Evolutionary conservation across 371 early-diverging fungal species (phyloP), one percentile per base, ranked within the genome.

Genomic region (Syncephalastrum contaminatum): DNA sequence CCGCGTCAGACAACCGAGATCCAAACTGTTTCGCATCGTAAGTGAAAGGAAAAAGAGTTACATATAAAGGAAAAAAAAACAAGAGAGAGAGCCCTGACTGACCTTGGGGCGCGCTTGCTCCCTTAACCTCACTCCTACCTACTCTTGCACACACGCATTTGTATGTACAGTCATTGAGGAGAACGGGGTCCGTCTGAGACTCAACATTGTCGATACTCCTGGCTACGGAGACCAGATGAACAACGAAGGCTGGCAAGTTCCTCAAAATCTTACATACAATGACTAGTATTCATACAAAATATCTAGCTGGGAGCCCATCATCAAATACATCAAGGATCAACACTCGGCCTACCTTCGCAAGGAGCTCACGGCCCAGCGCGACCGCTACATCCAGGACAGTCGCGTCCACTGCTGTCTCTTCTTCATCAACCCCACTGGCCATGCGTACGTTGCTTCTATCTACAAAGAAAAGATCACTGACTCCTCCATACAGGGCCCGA

Each of bases 281-380:
- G 45, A 43, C 42, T 51, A 10, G 19, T n/a, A 18, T 15, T 43
- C 49, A 44, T 6, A 43, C 21, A 25, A 4, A 8, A 16, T 43
- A 5, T 45, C 36, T 72, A 87, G 88, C 76, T 93, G 92, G 92
- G 91, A 89, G 59, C 90, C 91, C 22, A 90, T 92, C 47, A 85
- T 92, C 72, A 90, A 90, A 64, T 94, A 95, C 69, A 92, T 96
- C 63, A 89, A 92, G 77, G 93, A 94, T 66, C 94, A 94, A 73
- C 93, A 93, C 72, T 88, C 90, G 20, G 85, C 89, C 57, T 94
- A 90, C 72, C 77, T 94, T 63, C 93, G 86, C 74, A 92, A 88
- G 69, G 94, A 89, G 73, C 78, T 90, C 51, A 90, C 92, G 51
- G 90, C 94, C 45, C 83, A 80, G 57, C 87, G 94, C 59, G 91